These are phyloP conservation scores for Chrysanthemum seticuspe DNA, from an alignment of 129 eudicot genomes.

Conservation along the genomic window DNA sequence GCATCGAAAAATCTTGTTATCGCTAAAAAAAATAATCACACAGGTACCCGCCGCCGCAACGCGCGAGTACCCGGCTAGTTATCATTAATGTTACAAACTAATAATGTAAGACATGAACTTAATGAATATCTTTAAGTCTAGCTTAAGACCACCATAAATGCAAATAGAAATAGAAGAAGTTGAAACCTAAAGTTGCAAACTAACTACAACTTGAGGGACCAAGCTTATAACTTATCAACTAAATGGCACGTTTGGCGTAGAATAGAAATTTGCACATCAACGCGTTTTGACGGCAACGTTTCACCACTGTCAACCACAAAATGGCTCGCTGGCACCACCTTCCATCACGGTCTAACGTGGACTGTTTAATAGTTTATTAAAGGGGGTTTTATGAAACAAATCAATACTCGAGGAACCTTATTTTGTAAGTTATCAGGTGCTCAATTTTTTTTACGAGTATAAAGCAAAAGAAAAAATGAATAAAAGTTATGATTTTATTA, in stretches of 20 bases:
- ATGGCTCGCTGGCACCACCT: conserved; percentile 15
- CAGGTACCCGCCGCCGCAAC: too few species aligned
- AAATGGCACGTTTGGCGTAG: conserved; percentile 1
- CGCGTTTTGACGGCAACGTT: conserved; percentile 30
- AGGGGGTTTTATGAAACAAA: conserved; percentile 5
- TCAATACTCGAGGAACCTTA: neutral
- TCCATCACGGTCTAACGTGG: conserved; percentile 13
- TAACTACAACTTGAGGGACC: neutral
- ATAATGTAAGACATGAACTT: too few species aligned
- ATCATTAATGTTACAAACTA: too few species aligned
- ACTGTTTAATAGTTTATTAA: neutral
- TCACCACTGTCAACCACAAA: conserved; percentile 31
- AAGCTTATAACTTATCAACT: neutral
- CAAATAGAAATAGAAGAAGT: neutral
- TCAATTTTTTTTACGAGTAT: too few species aligned
- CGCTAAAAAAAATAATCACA: too few species aligned
- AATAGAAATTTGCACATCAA: neutral
- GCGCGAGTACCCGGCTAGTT: too few species aligned
- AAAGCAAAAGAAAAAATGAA: too few species aligned
- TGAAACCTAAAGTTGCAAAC: neutral
- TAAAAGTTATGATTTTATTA: too few species aligned
- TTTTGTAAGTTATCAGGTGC: neutral
- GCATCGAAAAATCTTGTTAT: too few species aligned
- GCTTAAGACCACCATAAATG: neutral
- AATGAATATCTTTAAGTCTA: too few species aligned